Percentiles rank a stretch among this genome's conserved stretches.
phyloP scores from a whole-genome alignment of 2,329 filamentous ascomycete genomes.

The Huntiella omanensis region DNA sequence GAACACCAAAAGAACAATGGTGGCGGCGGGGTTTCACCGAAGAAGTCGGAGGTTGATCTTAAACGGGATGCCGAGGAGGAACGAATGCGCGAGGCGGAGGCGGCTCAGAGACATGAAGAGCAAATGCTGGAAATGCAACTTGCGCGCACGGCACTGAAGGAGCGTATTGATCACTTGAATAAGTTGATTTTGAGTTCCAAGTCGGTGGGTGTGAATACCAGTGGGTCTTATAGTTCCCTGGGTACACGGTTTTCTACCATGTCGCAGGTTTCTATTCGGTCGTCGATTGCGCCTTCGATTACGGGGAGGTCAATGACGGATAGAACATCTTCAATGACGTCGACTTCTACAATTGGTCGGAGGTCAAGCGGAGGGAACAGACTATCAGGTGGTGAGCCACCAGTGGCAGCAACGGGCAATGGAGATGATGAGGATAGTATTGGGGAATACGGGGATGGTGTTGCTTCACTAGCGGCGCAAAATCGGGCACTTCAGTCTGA shows the following conservation, averaged over 20 bases:
- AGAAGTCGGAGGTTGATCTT: conserved; percentile 25
- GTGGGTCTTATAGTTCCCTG: conserved; percentile 50
- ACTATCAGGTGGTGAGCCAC: conserved; percentile 23
- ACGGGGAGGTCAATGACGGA: conserved; percentile 33
- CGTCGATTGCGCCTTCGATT: conserved; percentile 49
- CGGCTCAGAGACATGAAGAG: conserved; percentile 75
- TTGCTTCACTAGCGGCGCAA: conserved; percentile 64
- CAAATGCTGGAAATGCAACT: conserved; percentile 98
- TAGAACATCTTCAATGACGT: conserved; percentile 48
- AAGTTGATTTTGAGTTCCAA: conserved; percentile 89
- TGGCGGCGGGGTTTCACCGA: conserved; percentile 18
- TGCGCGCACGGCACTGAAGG: conserved; percentile 84
- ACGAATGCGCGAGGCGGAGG: conserved; percentile 56
- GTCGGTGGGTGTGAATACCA: conserved; percentile 77
- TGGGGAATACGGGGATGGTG: conserved; percentile 68
- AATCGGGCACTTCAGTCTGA: conserved; percentile 88
- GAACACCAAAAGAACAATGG: conserved; percentile 62
- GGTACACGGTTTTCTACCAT: conserved; percentile 41
- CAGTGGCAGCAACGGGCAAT: conserved; percentile 9
- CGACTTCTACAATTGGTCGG: conserved; percentile 39
- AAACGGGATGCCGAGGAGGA: conserved; percentile 54
- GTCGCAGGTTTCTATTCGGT: conserved; percentile 43
- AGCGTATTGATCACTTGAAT: conserved; percentile 93
- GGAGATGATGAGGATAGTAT: conserved; percentile 47
- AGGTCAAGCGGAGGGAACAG: conserved; percentile 25